A percentile compares a stretch with the other conserved stretches of the same genome.
These are phyloP conservation scores for Geosiphon pyriformis DNA, from an alignment of 192 early-diverging fungal genomes.

Conservation along the genomic window DNA sequence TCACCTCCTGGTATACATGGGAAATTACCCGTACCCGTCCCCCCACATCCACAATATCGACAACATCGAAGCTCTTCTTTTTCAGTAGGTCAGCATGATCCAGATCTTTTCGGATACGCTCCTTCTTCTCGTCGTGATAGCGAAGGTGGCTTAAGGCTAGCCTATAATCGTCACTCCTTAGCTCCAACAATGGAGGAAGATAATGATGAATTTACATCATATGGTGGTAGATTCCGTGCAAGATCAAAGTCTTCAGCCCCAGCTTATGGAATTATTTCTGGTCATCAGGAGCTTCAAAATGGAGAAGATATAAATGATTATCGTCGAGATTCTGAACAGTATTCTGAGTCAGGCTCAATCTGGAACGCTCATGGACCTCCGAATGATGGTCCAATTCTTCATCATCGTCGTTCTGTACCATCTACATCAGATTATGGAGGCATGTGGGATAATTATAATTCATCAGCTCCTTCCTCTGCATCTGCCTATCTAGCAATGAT, in stretches of 20 bases:
- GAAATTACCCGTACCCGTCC: slow-evolving; percentile 34
- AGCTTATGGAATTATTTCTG: slow-evolving; percentile 55
- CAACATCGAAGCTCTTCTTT: slow-evolving; percentile 60
- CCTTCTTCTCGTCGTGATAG: slow-evolving; percentile 29
- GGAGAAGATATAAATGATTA: slow-evolving; percentile 29
- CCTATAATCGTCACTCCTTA: slow-evolving; percentile 35
- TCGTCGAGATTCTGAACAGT: slow-evolving; percentile 41
- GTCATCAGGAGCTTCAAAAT: slow-evolving; percentile 40
- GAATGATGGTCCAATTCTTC: slow-evolving; percentile 26
- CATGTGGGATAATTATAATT: slow-evolving; percentile 43
- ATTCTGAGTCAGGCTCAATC: slow-evolving; percentile 46
- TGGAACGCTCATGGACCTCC: slow-evolving; percentile 40
- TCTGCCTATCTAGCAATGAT: slow-evolving; percentile 21
- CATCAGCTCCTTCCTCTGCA: slow-evolving; percentile 22
- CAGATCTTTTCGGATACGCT: slow-evolving; percentile 38
- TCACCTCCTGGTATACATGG: slow-evolving; percentile 36
- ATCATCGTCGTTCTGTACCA: slow-evolving; percentile 54
- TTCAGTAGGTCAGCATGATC: slow-evolving; percentile 50
- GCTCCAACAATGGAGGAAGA: slow-evolving; percentile 48
- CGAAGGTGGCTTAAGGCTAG: slow-evolving; percentile 30
- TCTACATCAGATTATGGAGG: slow-evolving; percentile 37
- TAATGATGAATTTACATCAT: slow-evolving; percentile 37
- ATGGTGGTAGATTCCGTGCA: slow-evolving; percentile 37
- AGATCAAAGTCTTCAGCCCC: slow-evolving; percentile 64
- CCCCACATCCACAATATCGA: slow-evolving; percentile 42